Conservation (phyloP, 1,284 basidiomycete genomes). For the Melampsora larici-populina region DNA sequence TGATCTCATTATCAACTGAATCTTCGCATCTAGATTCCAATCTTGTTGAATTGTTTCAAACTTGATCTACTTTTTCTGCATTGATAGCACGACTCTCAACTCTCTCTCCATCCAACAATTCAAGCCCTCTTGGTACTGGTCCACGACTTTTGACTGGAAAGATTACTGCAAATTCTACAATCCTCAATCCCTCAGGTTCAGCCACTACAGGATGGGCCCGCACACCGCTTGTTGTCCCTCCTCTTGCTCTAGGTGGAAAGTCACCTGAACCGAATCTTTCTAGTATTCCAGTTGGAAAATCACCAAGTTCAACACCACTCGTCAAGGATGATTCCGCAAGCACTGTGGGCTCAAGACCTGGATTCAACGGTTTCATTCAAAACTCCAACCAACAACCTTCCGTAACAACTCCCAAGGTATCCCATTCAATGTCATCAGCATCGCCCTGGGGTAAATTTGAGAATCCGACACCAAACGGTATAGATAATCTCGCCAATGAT, state of each 20-base stretch:
- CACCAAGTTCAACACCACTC: background rate
- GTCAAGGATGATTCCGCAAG: slow-evolving; percentile 5
- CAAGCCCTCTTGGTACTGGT: slow-evolving; percentile 5
- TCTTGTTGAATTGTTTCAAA: background rate
- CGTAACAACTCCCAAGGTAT: background rate
- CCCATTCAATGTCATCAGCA: background rate
- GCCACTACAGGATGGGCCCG: slow-evolving; percentile 29
- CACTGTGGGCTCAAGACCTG: background rate
- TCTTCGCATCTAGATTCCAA: background rate
- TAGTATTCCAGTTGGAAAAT: background rate
- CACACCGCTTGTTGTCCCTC: background rate
- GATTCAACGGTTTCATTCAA: slow-evolving; percentile 27
- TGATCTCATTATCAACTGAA: background rate
- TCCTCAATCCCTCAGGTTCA: slow-evolving; percentile 18
- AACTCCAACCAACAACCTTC: slow-evolving; percentile 15
- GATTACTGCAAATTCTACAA: slow-evolving; percentile 18
- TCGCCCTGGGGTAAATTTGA: slow-evolving; percentile 36
- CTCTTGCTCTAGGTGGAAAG: slow-evolving; percentile 19
- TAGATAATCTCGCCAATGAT: slow-evolving; percentile 20
- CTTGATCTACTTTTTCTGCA: background rate
- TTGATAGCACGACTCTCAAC: slow-evolving; percentile 34
- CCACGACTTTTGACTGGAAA: slow-evolving; percentile 41
- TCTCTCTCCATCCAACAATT: slow-evolving; percentile 12
- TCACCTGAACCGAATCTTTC: slow-evolving; percentile 23
- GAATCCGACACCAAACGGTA: slow-evolving; percentile 12